Conservation (phyloP, 768 basidiomycete species). For the Grammothele lineata region DNA sequence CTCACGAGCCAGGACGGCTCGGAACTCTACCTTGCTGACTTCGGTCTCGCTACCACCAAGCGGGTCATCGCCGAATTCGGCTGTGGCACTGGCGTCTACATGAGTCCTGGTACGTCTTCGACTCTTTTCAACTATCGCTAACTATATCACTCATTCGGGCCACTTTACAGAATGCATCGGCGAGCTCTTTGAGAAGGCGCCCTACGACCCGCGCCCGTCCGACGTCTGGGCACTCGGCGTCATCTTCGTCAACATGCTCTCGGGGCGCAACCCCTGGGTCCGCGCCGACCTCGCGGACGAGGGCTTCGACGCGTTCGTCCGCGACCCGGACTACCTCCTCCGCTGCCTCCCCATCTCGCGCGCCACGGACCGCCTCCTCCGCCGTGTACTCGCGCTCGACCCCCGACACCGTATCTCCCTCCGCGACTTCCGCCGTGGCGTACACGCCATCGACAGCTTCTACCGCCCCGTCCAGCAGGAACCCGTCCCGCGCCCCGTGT, state of each 20-base stretch:
- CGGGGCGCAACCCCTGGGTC: constrained; percentile 46
- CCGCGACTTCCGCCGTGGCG: constrained; percentile 11
- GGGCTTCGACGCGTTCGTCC: constrained; percentile 5
- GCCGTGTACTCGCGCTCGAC: constrained; percentile 34
- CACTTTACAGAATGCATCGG: constrained; percentile 12
- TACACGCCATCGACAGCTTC: constrained; percentile 21
- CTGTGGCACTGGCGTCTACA: constrained; percentile 14
- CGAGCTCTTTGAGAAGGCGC: neutral
- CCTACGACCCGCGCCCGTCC: constrained; percentile 28
- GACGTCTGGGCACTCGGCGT: constrained; percentile 31
- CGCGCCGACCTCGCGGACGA: constrained; percentile 28
- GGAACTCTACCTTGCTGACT: constrained; percentile 63
- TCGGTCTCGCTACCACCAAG: constrained; percentile 17
- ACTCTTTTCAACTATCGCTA: neutral
- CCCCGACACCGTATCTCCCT: constrained; percentile 17
- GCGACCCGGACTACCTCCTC: constrained; percentile 34
- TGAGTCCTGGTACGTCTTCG: constrained; percentile 21
- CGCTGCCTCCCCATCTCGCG: constrained; percentile 69
- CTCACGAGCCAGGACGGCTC: constrained; percentile 87
- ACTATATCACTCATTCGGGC: neutral
- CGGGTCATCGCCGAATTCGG: constrained; percentile 1
- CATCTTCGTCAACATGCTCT: constrained; percentile 46
- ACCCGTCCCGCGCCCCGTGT: no score
- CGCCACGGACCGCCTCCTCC: constrained; percentile 60
- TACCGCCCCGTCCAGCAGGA: constrained; percentile 25